Evolutionary conservation across 2,329 filamentous ascomycete species (phyloP), one percentile per base, ranked within the genome.

Genomic region (Chaetomium globosum): DNA sequence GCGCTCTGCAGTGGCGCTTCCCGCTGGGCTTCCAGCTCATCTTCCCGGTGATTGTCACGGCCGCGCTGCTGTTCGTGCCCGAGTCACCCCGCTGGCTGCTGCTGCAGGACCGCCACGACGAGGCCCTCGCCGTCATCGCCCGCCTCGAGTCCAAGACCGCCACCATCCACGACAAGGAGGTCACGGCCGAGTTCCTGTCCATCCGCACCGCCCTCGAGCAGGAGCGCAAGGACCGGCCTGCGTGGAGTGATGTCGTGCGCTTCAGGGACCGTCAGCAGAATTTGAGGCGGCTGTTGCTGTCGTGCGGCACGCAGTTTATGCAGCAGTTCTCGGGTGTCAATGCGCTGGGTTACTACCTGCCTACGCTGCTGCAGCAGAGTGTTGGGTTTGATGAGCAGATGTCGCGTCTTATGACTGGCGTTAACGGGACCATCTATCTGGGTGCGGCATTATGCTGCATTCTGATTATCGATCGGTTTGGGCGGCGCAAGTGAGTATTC

Each of bases 271-370:
- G 43, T 13, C 59, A 62, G 59, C 59, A 62, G 59, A 62, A 62
- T 13, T 30, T 62, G n/a, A 16, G 59, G 26, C 36, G 59, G 28
- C n/a, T 62, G 52, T 21, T 62, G 19, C 19, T 62, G 39, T 56
- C 52, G 36, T 56, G 52, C 13, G 59, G 59, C 12, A 62, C 59
- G 5, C 59, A 62, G 52, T 62, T 62, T 7, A 62, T 62, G 59
- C 59, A 62, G 59, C 59, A 62, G 52, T 62, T 62, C 21, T 62
- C 59, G 52, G 59, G 59, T 21, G 59, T 62, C 10, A 62, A 62
- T 12, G 59, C 59, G 39, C 52, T 62, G 9, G 59, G 59, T 1
- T 62, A 62, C 21, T 62, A 62, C 28, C 39, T 62, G 39, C 59
- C 59, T 1, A 62, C 59, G 4, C 59, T 62, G 4, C 26, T 62